Evolutionary conservation across 768 basidiomycete species (phyloP).

Genomic region (Kwoniella bestiolae): DNA sequence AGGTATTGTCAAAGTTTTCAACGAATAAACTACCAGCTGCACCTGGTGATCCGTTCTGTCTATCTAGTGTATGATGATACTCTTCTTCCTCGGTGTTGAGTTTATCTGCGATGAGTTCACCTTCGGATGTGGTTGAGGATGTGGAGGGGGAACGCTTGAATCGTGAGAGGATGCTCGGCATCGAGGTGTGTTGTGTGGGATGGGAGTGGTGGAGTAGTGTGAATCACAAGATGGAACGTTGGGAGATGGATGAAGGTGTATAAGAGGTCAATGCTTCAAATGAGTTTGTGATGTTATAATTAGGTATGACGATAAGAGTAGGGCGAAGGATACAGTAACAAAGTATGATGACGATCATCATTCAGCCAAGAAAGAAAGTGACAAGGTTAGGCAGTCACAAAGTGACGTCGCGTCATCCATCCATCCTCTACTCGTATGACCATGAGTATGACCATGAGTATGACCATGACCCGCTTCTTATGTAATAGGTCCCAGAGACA

Average conservation of each 20-base stretch:
- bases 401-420: not conserved
- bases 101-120: not conserved
- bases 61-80: not conserved
- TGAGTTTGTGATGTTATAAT: not conserved
- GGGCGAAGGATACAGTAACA: not conserved
- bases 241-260: not conserved
- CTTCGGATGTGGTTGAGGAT: slow-evolving; percentile 22
- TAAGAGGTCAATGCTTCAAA: too few relatives aligned
- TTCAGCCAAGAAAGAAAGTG: too few relatives aligned
- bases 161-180: slow-evolving; percentile 45
- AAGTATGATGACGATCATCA: too few relatives aligned
- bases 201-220: not conserved
- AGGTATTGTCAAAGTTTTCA: slow-evolving; percentile 20
- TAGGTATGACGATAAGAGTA: not conserved
- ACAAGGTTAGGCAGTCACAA: too few relatives aligned
- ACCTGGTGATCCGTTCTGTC: not conserved
- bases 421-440: not conserved
- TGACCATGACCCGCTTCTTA: too few relatives aligned
- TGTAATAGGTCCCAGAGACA: too few relatives aligned
- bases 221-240: not conserved
- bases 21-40: slow-evolving; percentile 23
- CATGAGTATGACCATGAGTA: not conserved
- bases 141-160: slow-evolving; percentile 46
- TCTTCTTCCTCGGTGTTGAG: not conserved
- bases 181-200: slow-evolving; percentile 5